phyloP scores from a whole-genome alignment of 805 yeast genomes.

The Schizosaccharomyces japonicus region DNA sequence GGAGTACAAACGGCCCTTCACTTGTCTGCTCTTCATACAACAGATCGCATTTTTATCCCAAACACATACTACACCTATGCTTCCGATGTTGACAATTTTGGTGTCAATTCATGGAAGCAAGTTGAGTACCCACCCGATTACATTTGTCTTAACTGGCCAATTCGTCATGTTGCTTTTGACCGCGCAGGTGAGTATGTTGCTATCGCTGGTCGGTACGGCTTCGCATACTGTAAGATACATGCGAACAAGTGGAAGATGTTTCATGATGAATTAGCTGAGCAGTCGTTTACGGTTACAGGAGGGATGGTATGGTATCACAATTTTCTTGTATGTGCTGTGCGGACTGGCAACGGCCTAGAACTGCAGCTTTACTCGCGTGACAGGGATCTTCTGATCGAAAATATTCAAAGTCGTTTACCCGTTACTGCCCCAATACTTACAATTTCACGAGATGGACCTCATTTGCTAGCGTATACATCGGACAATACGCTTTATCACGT shows the following conservation, averaged over 20 bases:
- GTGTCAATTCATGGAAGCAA: neutral
- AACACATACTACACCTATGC: neutral
- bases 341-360: neutral
- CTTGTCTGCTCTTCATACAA: neutral
- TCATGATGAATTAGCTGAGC: neutral
- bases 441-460: neutral
- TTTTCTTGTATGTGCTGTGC: neutral
- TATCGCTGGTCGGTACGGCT: constrained; percentile 1
- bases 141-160: neutral
- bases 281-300: neutral
- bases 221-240: neutral
- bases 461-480: neutral
- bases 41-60: neutral
- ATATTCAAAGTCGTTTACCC: neutral
- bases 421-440: neutral
- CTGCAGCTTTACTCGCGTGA: neutral
- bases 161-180: neutral
- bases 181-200: neutral
- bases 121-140: neutral
- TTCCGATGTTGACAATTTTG: neutral
- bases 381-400: neutral
- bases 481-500: neutral
- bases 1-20: neutral
- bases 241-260: neutral
- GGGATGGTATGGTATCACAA: neutral